Conservation (phyloP, 192 early-diverging fungal species). For the Mortierella hygrophila region DNA sequence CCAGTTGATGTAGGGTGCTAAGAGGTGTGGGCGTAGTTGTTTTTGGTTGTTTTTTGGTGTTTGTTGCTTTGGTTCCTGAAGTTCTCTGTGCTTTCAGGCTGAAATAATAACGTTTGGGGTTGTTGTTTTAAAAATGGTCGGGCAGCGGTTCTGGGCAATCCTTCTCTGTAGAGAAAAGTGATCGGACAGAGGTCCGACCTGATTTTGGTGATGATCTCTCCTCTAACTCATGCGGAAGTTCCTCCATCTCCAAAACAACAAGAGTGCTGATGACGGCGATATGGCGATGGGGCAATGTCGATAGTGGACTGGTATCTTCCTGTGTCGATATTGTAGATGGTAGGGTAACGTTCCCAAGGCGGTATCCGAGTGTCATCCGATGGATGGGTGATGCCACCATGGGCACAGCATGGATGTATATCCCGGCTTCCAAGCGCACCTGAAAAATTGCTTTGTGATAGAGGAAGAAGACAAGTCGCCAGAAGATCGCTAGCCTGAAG, state of each 20-base stretch:
- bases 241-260: neutral
- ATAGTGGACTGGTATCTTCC: neutral
- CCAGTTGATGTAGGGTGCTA: too few species aligned
- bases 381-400: conserved; percentile 8
- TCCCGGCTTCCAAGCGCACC: conserved; percentile 23
- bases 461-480: conserved; percentile 28
- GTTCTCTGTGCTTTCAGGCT: neutral
- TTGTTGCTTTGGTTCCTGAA: neutral
- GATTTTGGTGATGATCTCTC: conserved; percentile 3
- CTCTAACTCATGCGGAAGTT: neutral
- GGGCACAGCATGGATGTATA: neutral
- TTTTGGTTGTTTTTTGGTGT: neutral
- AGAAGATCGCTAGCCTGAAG: neutral
- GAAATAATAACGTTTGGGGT: neutral
- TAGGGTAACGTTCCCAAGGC: neutral
- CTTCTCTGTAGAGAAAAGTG: neutral
- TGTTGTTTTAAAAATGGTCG: neutral
- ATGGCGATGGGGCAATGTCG: neutral
- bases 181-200: neutral
- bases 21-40: neutral
- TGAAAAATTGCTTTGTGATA: conserved; percentile 54
- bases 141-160: neutral
- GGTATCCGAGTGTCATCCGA: neutral
- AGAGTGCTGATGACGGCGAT: neutral
- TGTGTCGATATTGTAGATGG: neutral